Percentiles rank a stretch among this genome's conserved stretches.
Conservation (phyloP, 2,329 filamentous ascomycete species). For the Celoporthe dispersa region DNA sequence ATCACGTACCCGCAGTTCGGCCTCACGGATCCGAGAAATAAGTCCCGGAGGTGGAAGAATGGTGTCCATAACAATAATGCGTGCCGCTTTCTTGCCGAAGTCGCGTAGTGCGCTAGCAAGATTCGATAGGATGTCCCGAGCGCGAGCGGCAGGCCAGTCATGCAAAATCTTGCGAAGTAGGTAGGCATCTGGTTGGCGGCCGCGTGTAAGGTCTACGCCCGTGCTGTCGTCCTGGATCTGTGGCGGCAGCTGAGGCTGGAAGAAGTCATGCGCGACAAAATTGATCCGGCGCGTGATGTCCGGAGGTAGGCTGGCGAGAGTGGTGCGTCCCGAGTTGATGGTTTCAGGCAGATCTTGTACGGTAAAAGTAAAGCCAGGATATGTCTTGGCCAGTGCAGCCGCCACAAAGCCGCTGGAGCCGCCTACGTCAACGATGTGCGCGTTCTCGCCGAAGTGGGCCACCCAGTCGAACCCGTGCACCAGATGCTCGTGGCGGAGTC, state of each 20-base stretch:
- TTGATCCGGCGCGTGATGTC: slow-evolving; percentile 19
- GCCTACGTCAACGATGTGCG: slow-evolving; percentile 41
- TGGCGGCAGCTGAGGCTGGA: slow-evolving; percentile 4
- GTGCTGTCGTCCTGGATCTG: not conserved
- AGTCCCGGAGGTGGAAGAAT: slow-evolving; percentile 8
- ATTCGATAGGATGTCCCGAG: slow-evolving; percentile 1
- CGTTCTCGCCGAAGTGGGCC: slow-evolving; percentile 33
- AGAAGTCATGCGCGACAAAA: slow-evolving; percentile 16
- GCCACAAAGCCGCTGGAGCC: slow-evolving; percentile 38
- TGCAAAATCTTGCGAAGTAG: slow-evolving; percentile 15
- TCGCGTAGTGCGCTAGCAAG: not conserved
- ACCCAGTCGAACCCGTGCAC: slow-evolving; percentile 44
- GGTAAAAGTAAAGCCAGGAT: slow-evolving; percentile 36
- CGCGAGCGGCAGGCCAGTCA: slow-evolving; percentile 14
- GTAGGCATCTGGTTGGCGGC: not conserved
- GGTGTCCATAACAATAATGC: slow-evolving; percentile 17
- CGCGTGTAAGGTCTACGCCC: too few species aligned
- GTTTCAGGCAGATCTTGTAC: slow-evolving; percentile 16
- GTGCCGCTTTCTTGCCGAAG: not conserved
- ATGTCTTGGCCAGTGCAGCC: slow-evolving; percentile 36
- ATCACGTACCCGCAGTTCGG: slow-evolving; percentile 12
- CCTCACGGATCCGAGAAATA: slow-evolving; percentile 6
- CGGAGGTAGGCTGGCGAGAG: not conserved
- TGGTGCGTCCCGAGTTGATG: not conserved
- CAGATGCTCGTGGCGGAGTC: slow-evolving; percentile 38